phyloP scores from a whole-genome alignment of 2,329 filamentous ascomycete species.

The Colletotrichum scovillei region DNA sequence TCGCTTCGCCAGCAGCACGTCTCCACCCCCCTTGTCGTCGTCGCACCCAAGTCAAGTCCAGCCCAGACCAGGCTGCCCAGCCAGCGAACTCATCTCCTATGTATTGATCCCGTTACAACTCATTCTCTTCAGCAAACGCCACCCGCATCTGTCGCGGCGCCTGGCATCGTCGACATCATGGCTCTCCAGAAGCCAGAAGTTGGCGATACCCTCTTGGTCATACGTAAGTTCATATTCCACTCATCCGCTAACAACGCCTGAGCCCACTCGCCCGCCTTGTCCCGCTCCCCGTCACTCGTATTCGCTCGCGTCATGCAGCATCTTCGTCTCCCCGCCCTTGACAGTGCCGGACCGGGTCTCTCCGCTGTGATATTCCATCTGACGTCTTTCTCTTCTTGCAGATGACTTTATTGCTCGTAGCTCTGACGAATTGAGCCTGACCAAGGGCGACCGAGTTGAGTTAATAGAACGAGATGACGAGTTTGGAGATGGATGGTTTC shows the following conservation, averaged over 20 bases:
- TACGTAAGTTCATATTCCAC: conserved; percentile 66
- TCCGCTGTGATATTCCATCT: conserved; percentile 2
- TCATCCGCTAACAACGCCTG: conserved; percentile 5
- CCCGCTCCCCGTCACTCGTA: conserved; percentile 4
- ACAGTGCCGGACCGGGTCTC: neutral
- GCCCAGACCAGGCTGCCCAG: conserved; percentile 33
- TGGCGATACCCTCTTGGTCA: conserved; percentile 76
- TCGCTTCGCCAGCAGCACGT: conserved; percentile 27
- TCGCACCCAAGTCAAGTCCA: conserved; percentile 31
- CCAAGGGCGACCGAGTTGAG: conserved; percentile 86
- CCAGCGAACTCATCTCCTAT: conserved; percentile 32
- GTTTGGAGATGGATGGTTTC: conserved; percentile 89
- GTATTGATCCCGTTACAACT: conserved; percentile 36
- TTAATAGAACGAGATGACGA: conserved; percentile 88
- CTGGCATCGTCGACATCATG: conserved; percentile 48
- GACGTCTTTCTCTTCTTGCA: conserved; percentile 47
- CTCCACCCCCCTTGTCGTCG: conserved; percentile 21
- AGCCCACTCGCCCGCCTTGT: conserved; percentile 12
- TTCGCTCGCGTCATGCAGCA: conserved; percentile 22
- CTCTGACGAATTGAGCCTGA: conserved; percentile 89
- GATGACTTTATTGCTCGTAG: conserved; percentile 94
- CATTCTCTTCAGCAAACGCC: conserved; percentile 34
- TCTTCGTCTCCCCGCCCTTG: conserved; percentile 22
- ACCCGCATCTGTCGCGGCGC: conserved; percentile 35
- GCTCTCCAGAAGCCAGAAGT: conserved; percentile 66